Evolutionary conservation across 2,329 filamentous ascomycete species (phyloP).

Genomic region (Coniochaeta sp.): DNA sequence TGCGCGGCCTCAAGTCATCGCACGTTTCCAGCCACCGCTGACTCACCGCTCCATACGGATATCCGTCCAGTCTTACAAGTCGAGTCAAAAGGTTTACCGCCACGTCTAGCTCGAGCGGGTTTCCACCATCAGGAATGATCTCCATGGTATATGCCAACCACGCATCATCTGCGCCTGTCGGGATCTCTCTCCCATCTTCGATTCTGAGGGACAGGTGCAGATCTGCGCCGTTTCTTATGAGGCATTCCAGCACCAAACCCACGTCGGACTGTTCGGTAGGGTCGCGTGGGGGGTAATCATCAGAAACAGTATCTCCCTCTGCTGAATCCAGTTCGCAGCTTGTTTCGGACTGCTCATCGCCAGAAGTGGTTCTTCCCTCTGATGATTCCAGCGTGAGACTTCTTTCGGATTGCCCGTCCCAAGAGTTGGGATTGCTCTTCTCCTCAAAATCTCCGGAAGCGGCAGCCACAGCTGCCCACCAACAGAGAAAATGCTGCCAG

Average conservation of each 20-base stretch:
- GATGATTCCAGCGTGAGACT: too few species aligned
- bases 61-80: background rate
- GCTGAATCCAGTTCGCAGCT: too few species aligned
- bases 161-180: background rate
- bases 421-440: too few species aligned
- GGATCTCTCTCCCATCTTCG: background rate
- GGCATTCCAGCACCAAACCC: background rate
- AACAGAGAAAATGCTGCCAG: background rate
- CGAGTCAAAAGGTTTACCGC: background rate
- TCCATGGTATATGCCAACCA: background rate
- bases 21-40: background rate
- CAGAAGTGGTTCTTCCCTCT: too few species aligned
- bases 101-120: background rate
- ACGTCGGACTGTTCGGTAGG: background rate
- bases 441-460: background rate
- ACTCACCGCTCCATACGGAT: background rate
- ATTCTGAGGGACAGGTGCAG: background rate
- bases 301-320: background rate
- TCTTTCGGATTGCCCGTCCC: too few species aligned
- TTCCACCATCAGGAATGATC: background rate
- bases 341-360: too few species aligned
- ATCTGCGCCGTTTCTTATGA: background rate
- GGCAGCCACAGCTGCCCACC: background rate
- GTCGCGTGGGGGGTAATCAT: background rate
- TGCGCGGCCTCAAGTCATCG: background rate